Conservation (phyloP, 768 basidiomycete genomes). For the Mycena kentingensis region DNA sequence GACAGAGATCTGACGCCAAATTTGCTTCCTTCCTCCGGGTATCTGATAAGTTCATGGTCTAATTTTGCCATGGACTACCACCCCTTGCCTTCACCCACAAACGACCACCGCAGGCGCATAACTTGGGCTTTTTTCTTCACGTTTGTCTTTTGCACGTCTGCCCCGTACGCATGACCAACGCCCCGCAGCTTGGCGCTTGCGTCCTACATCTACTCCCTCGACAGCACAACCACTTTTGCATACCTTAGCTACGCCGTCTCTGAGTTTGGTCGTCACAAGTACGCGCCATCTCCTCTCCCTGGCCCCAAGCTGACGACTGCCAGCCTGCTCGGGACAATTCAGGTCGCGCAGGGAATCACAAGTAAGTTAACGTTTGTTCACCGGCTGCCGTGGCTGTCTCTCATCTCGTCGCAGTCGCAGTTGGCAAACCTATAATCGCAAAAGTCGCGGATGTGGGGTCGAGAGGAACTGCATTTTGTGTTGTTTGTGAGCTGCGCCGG, state of each 20-base stretch:
- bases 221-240: constrained; percentile 65
- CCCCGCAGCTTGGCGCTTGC: constrained; percentile 57
- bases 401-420: constrained; percentile 32
- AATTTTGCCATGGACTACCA: constrained; percentile 5
- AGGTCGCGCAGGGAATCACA: constrained; percentile 56
- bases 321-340: constrained; percentile 56
- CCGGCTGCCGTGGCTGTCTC: background rate
- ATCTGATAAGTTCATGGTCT: background rate
- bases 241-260: constrained; percentile 64
- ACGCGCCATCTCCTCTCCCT: background rate
- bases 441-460: constrained; percentile 74
- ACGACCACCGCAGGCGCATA: constrained; percentile 40
- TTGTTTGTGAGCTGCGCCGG: constrained; percentile 49
- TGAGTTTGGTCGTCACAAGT: constrained; percentile 47
- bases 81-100: constrained; percentile 30
- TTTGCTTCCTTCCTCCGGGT: too few species aligned
- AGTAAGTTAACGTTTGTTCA: constrained; percentile 36
- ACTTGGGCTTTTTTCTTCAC: constrained; percentile 63
- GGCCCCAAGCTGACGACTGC: background rate
- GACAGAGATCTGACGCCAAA: too few species aligned
- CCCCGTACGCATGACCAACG: too few species aligned
- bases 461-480: constrained; percentile 61
- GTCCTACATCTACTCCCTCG: constrained; percentile 77
- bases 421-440: constrained; percentile 69
- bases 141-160: constrained; percentile 42